These are phyloP conservation scores for Volvox carteri DNA, from an alignment of 163 green algal genomes.

Conservation along the genomic window DNA sequence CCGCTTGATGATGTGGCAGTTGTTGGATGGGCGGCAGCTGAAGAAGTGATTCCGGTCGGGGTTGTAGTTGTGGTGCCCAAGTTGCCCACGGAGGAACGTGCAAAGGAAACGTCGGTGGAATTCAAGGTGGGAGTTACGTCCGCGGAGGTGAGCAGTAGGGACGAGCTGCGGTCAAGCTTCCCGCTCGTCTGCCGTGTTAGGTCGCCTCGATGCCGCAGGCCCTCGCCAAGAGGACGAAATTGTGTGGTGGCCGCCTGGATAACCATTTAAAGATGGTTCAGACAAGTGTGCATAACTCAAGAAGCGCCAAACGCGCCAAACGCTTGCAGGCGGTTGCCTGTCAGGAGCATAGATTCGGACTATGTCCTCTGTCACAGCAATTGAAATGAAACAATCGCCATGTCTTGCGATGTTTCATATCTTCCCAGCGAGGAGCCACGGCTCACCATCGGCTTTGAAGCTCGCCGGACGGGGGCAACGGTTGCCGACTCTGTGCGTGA, in stretches of 20 bases:
- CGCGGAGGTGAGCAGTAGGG: neutral
- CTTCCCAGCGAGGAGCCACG: neutral
- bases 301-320: neutral
- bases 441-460: constrained; percentile 1
- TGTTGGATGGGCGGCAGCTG: neutral
- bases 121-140: neutral
- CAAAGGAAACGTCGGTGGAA: neutral
- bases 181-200: neutral
- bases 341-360: neutral
- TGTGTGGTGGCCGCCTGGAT: neutral
- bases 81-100: neutral
- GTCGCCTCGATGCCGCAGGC: neutral
- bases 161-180: neutral
- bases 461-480: neutral
- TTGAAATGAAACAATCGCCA: neutral
- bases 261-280: neutral
- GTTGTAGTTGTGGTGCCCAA: too few species aligned
- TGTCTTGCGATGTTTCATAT: too few species aligned
- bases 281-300: neutral
- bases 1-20: neutral
- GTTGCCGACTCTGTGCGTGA: neutral
- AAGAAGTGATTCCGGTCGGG: neutral
- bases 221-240: neutral
- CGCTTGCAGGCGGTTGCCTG: neutral
- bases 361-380: neutral